Evolutionary conservation across 495 filamentous ascomycete species (phyloP), one percentile per base, ranked within the genome.

Genomic region (Rusavskia elegans): DNA sequence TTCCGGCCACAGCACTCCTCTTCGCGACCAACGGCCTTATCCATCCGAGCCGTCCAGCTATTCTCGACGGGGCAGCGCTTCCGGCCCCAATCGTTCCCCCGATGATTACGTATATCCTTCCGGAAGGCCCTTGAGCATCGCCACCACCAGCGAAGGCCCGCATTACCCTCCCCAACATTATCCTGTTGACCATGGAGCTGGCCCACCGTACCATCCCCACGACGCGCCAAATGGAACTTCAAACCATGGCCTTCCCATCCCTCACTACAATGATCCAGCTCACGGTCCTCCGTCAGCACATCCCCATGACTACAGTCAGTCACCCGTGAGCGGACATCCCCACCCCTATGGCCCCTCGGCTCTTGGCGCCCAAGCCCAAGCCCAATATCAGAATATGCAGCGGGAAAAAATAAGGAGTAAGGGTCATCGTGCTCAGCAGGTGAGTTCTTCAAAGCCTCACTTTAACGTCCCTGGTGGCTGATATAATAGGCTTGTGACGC

Each of bases 401-500:
- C 53, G 57, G 0, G 44, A 46, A 16, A 46, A 46, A 29, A 23
- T 46, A n/a, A 55, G 55, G 10, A 57, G 53, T 27, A 62, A 62
- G 21, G 57, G 57, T 3, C 59, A 59, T 53, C 52, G 59, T 10
- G 59, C 59, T 32, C 51, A 50, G 44, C 59, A 62, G 57, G 59
- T 59, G 46, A 6, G 39, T 17, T 14, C 32, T 20, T 20, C 23
- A 11, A 20, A 37, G 45, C 37, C 17, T 9, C 5, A 13, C 27
- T 19, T n/a, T 35, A 19, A 39, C 25, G 25, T 19, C 10, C 17
- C 6, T 23, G 3, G 29, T n/a, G 20, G 44, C 56, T 61, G 30
- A 61, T 16, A 45, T 4, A 16, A 3, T 29, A 80, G 77, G 77
- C 77, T 25, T 81, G 77, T 53, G 77, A 81, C 55, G 74, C 75